Conservation (phyloP, 2,329 filamentous ascomycete genomes). For the Calonectria pseudoreteaudii region DNA sequence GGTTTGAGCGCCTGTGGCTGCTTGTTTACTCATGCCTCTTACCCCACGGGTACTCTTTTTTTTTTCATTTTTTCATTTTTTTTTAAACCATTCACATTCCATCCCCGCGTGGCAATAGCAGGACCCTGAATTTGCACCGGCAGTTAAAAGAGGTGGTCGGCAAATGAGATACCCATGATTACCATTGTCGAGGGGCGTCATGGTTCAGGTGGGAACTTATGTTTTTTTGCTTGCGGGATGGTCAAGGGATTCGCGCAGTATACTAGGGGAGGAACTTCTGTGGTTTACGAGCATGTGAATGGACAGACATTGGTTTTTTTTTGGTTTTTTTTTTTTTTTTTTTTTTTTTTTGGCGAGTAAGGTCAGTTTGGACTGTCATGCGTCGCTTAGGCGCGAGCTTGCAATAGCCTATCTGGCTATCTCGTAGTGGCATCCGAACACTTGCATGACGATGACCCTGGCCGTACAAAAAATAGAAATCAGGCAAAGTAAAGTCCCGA, state of each 20-base stretch:
- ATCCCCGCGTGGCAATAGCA: neutral
- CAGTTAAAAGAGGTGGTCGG: neutral
- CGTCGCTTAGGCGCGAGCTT: neutral
- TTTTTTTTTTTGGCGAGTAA: neutral
- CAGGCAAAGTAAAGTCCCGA: neutral
- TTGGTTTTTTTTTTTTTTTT: neutral
- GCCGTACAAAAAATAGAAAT: neutral
- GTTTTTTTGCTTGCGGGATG: neutral
- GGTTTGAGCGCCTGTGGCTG: neutral
- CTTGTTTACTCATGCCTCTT: neutral
- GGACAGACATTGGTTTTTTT: no score
- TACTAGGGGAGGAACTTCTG: neutral
- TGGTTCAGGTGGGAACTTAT: slow-evolving; percentile 3
- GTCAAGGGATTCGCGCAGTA: neutral
- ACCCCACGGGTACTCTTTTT: neutral
- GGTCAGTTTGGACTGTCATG: neutral
- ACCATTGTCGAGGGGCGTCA: slow-evolving; percentile 3
- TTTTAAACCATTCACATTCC: neutral
- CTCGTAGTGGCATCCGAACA: neutral
- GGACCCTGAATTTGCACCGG: neutral
- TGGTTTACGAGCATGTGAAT: neutral
- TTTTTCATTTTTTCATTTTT: neutral
- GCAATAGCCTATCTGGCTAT: slow-evolving; percentile 4
- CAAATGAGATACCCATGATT: neutral
- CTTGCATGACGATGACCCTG: neutral